These are phyloP conservation scores for Tetradesmus obliquus DNA, from an alignment of 139 green algal genomes.

Conservation along the genomic window DNA sequence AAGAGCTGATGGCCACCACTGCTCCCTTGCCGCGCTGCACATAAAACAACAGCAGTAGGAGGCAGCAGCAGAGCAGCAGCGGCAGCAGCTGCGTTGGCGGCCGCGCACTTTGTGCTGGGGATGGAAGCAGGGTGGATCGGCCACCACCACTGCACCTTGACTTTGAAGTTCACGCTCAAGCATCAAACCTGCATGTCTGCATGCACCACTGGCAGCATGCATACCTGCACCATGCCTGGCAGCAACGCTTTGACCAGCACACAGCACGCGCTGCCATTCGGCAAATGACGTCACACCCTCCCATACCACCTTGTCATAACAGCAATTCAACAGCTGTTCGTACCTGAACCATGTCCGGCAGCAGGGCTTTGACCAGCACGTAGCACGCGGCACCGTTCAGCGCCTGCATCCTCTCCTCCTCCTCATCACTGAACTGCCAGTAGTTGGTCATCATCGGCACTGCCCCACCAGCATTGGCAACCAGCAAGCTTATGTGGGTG, in stretches of 20 bases:
- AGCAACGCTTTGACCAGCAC: background rate
- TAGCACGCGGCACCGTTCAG: background rate
- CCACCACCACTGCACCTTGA: no score
- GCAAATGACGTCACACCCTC: no score
- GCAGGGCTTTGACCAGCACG: background rate
- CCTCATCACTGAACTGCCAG: background rate
- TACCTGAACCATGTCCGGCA: background rate
- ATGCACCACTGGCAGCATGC: no score
- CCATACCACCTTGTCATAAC: background rate
- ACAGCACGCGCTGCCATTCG: background rate
- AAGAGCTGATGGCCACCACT: constrained; percentile 24
- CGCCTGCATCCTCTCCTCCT: background rate
- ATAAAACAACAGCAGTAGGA: background rate
- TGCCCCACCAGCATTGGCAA: background rate
- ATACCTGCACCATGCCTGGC: background rate
- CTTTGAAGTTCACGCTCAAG: no score
- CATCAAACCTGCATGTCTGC: no score
- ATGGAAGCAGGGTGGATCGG: no score
- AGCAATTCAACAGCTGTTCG: background rate
- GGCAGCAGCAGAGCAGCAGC: background rate
- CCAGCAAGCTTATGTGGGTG: background rate
- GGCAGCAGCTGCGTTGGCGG: background rate
- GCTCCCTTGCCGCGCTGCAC: background rate
- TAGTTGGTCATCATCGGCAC: background rate
- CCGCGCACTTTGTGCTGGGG: no score